Evolutionary conservation across 768 basidiomycete genomes (phyloP).

Genomic region (Tylopilus subfusipes): DNA sequence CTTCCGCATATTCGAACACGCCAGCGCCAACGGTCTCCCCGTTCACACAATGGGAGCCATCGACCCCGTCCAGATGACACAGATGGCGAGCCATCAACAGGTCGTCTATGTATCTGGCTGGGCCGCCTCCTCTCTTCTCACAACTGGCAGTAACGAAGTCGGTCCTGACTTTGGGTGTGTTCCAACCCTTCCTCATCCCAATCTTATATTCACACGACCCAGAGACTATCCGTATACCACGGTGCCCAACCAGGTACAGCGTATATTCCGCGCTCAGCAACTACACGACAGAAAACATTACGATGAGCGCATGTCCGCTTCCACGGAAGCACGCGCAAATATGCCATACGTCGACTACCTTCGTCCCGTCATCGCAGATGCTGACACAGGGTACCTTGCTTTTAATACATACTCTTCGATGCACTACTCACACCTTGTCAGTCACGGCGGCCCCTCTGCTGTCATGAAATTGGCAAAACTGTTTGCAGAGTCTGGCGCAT

Average conservation of each 20-base stretch:
- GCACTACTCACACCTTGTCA: conserved; percentile 30
- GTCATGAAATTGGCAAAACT: conserved; percentile 94
- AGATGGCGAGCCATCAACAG: conserved; percentile 85
- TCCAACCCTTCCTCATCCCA: neutral
- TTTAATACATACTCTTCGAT: neutral
- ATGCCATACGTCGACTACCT: conserved; percentile 85
- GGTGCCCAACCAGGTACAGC: conserved; percentile 92
- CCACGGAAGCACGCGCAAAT: conserved; percentile 59
- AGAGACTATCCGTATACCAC: conserved; percentile 97
- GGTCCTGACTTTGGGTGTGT: conserved; percentile 83
- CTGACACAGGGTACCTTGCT: conserved; percentile 77
- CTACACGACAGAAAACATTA: conserved; percentile 92
- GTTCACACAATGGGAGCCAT: conserved; percentile 92
- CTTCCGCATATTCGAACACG: conserved; percentile 60
- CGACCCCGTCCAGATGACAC: conserved; percentile 92
- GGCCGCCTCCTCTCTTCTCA: conserved; percentile 82
- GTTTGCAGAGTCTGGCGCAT: conserved; percentile 92
- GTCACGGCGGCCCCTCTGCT: conserved; percentile 88
- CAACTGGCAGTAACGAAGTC: conserved; percentile 88
- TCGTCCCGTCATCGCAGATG: conserved; percentile 91
- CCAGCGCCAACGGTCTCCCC: conserved; percentile 60
- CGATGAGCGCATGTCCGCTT: conserved; percentile 72
- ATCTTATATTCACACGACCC: conserved; percentile 3
- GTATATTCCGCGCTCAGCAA: conserved; percentile 88
- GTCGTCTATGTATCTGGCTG: conserved; percentile 92